Conservation (phyloP, 495 filamentous ascomycete genomes). For the Diplogelasinospora grovesii region DNA sequence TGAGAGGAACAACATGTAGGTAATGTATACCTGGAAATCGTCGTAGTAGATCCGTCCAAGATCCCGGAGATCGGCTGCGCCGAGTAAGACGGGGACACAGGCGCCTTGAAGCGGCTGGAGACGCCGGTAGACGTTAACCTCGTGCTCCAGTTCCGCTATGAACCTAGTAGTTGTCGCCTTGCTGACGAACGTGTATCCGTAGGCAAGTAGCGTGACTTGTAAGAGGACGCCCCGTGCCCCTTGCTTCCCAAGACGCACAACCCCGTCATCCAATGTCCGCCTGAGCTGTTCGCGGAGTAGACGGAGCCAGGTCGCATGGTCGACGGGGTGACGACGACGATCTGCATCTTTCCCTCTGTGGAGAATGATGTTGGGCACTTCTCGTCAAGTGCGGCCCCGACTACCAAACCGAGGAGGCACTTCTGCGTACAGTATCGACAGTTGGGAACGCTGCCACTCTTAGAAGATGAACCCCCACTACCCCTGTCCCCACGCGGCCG, state of each 20-base stretch:
- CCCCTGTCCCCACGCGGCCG: too few relatives aligned
- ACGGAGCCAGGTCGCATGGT: constrained; percentile 5
- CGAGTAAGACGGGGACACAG: constrained; percentile 34
- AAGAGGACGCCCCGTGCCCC: constrained; percentile 30
- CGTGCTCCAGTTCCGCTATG: constrained; percentile 30
- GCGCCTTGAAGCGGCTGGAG: constrained; percentile 29
- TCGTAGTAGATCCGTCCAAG: constrained; percentile 26
- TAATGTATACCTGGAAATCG: constrained; percentile 32
- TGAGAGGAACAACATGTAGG: constrained; percentile 40
- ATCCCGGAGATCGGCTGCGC: constrained; percentile 29
- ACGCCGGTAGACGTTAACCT: constrained; percentile 32
- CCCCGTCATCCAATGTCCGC: constrained; percentile 14
- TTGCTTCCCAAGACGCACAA: constrained; percentile 6
- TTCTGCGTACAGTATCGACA: constrained; percentile 38
- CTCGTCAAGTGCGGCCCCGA: constrained; percentile 27
- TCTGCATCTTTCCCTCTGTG: constrained; percentile 20
- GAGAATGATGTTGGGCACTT: constrained; percentile 35
- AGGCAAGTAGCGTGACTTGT: constrained; percentile 28
- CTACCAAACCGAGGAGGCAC: constrained; percentile 40
- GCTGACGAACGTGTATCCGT: constrained; percentile 40
- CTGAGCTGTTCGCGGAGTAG: constrained; percentile 18
- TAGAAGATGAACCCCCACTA: too few relatives aligned
- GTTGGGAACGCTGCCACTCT: too few relatives aligned
- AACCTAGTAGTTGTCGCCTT: constrained; percentile 37
- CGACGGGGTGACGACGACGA: constrained; percentile 7